phyloP scores from a whole-genome alignment of 1,284 basidiomycete species.

The Marasmius tenuissimus region DNA sequence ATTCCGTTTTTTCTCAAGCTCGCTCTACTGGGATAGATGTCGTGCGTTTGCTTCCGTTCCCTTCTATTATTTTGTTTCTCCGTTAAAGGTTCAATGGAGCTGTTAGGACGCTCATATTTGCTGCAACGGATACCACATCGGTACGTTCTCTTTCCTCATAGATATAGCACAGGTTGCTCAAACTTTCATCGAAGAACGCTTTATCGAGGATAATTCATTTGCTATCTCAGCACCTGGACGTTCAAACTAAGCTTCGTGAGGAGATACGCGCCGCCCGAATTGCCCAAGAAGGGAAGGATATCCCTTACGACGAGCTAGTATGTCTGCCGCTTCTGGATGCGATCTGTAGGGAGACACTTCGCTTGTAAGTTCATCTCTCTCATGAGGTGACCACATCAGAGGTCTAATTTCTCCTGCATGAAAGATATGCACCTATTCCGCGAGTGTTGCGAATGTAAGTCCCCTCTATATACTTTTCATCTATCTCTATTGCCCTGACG shows the following conservation, averaged over 20 bases:
- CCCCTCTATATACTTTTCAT: neutral
- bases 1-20: neutral
- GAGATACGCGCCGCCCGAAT: conserved; percentile 20
- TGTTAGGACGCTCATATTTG: conserved; percentile 27
- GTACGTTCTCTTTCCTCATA: neutral
- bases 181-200: conserved; percentile 10
- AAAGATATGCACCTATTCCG: conserved; percentile 20
- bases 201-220: conserved; percentile 22
- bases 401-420: neutral
- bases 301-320: conserved; percentile 28
- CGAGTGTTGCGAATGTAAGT: conserved; percentile 11
- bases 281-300: conserved; percentile 9
- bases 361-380: conserved; percentile 15
- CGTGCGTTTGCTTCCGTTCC: conserved; percentile 4
- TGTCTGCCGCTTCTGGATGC: conserved; percentile 35
- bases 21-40: conserved; percentile 9
- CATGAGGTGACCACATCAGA: neutral
- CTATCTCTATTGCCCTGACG: neutral
- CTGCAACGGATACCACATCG: conserved; percentile 31
- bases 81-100: neutral
- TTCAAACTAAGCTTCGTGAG: conserved; percentile 21
- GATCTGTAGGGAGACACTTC: conserved; percentile 31
- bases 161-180: neutral
- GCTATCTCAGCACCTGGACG: conserved; percentile 21
- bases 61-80: no score